A percentile compares a stretch with the other conserved stretches of the same genome.
phyloP scores from a whole-genome alignment of 352 stramenopile genomes.

The Globisporangium paddicum region DNA sequence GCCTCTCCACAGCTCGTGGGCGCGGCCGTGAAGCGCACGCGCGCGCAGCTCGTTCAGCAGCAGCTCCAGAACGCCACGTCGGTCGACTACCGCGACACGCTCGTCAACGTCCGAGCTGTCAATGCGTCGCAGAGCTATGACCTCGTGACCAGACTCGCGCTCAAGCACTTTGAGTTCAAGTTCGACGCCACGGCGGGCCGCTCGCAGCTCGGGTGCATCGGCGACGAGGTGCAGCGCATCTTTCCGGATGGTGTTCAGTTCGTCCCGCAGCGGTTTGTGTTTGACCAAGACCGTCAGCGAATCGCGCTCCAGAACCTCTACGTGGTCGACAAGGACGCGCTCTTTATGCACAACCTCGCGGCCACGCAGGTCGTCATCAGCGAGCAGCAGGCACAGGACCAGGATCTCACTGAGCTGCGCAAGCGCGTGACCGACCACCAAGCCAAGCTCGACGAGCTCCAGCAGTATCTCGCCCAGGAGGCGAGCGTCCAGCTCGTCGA shows the following conservation, averaged over 20 bases:
- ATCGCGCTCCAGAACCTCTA: constrained; percentile 82
- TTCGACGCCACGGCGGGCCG: constrained; percentile 70
- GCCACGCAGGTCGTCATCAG: constrained; percentile 82
- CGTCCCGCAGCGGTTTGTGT: constrained; percentile 48
- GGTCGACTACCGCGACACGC: constrained; percentile 37
- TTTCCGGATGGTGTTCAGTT: constrained; percentile 74
- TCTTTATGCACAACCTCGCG: constrained; percentile 92
- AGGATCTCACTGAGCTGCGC: constrained; percentile 28
- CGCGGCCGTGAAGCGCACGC: constrained; percentile 11
- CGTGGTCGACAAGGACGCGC: constrained; percentile 81
- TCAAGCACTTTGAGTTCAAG: constrained; percentile 78
- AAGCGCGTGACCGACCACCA: constrained; percentile 26
- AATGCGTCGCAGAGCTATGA: constrained; percentile 47
- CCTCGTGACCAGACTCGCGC: constrained; percentile 37
- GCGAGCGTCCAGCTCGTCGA: constrained; percentile 56
- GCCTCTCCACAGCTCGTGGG: background rate
- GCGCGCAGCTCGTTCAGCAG: constrained; percentile 10
- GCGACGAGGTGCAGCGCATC: constrained; percentile 44
- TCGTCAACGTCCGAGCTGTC: constrained; percentile 35
- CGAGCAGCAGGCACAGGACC: constrained; percentile 23
- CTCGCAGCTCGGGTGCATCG: constrained; percentile 67
- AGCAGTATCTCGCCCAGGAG: constrained; percentile 57
- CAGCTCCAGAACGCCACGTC: constrained; percentile 6
- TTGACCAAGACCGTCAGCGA: constrained; percentile 37
- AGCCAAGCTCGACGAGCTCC: constrained; percentile 29